A percentile compares a stretch with the other conserved stretches of the same genome.
These are phyloP conservation scores for Podospora bellae-mahoneyi DNA, from an alignment of 495 filamentous ascomycete genomes.

Conservation along the genomic window DNA sequence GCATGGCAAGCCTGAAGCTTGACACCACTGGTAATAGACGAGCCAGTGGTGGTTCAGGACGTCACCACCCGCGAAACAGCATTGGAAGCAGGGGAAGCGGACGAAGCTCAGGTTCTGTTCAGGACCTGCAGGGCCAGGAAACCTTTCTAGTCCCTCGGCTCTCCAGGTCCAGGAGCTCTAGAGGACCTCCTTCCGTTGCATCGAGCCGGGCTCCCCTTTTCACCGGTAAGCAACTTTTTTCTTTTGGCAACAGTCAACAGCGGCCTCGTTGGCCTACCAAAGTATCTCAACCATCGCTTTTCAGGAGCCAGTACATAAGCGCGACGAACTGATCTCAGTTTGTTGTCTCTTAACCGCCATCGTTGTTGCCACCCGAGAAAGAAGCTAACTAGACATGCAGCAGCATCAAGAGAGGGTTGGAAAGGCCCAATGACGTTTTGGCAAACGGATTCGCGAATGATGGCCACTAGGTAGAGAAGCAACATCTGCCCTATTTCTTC, in stretches of 20 bases:
- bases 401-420: background rate
- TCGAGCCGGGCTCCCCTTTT: background rate
- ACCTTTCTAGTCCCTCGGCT: background rate
- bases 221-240: background rate
- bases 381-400: background rate
- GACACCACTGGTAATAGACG: background rate
- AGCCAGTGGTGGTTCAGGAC: background rate
- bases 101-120: background rate
- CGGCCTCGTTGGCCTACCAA: background rate
- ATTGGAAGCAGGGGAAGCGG: slow-evolving; percentile 15
- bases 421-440: background rate
- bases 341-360: background rate
- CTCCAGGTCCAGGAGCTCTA: background rate
- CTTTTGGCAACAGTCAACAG: background rate
- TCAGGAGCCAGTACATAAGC: too few relatives aligned
- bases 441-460: background rate
- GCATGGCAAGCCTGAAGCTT: slow-evolving; percentile 1
- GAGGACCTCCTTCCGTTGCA: background rate
- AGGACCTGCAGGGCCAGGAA: background rate
- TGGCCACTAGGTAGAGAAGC: background rate
- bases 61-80: slow-evolving; percentile 19
- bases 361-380: background rate
- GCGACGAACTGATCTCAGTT: background rate
- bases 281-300: too few relatives aligned
- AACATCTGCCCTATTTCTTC: background rate